Evolutionary conservation across 306 rosid genomes (phyloP).

Genomic region (Prunus mongolica): DNA sequence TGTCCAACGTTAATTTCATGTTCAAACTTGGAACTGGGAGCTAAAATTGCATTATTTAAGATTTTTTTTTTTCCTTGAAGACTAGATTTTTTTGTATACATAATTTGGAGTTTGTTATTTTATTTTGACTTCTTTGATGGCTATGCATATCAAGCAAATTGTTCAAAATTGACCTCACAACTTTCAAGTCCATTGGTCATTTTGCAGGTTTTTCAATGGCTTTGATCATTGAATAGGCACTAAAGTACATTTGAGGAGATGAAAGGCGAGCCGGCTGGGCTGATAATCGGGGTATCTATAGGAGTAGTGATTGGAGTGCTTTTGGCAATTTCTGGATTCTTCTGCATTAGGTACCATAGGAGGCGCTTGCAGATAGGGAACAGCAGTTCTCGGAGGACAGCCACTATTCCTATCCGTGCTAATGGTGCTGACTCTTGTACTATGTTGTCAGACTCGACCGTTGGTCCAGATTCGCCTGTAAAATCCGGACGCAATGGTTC

Average conservation of each 20-base stretch:
- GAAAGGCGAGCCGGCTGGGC: conserved; percentile 80
- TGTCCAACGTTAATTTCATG: neutral
- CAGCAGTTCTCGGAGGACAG: conserved; percentile 91
- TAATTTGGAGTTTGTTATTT: neutral
- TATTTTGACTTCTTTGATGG: conserved; percentile 28
- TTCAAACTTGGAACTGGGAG: neutral
- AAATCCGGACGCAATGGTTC: conserved; percentile 60
- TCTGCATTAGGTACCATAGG: conserved; percentile 78
- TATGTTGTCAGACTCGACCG: conserved; percentile 78
- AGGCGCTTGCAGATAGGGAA: conserved; percentile 88
- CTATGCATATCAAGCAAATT: conserved; percentile 23
- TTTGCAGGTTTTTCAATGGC: conserved; percentile 53
- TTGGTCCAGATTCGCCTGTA: conserved; percentile 93
- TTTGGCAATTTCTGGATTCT: conserved; percentile 73
- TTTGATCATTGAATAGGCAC: conserved; percentile 40
- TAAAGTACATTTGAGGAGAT: conserved; percentile 41
- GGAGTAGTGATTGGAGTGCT: conserved; percentile 90
- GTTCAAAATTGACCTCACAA: conserved; percentile 33
- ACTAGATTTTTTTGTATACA: conserved; percentile 1
- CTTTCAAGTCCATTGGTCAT: conserved; percentile 19
- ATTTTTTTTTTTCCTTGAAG: conserved; percentile 9
- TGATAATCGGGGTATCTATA: conserved; percentile 86
- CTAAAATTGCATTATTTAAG: neutral
- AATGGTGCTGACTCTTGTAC: conserved; percentile 84
- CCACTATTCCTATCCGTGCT: conserved; percentile 77